Conservation (phyloP, 2,329 filamentous ascomycete genomes). For the Ophiostoma montium region DNA sequence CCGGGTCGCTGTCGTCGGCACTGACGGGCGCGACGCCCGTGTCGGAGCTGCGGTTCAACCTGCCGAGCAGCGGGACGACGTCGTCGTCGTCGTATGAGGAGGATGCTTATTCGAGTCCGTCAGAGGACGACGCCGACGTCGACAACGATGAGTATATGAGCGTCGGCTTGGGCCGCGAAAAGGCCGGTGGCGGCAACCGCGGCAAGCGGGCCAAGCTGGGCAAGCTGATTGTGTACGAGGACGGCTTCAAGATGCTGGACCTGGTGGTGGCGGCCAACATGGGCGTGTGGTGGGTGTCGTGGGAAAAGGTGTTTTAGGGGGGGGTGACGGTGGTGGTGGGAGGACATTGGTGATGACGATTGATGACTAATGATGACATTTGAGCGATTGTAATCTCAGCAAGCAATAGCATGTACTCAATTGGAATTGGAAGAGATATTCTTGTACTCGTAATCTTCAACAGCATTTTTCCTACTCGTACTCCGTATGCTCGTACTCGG, state of each 20-base stretch:
- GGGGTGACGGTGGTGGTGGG: background rate
- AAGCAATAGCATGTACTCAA: too few relatives aligned
- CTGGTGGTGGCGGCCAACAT: constrained; percentile 82
- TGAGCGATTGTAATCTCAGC: background rate
- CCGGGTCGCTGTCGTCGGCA: constrained; percentile 16
- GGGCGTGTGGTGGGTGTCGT: constrained; percentile 85
- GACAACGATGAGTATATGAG: constrained; percentile 19
- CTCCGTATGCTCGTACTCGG: too few relatives aligned
- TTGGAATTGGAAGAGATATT: too few relatives aligned
- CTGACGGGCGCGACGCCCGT: constrained; percentile 34
- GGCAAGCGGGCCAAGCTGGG: constrained; percentile 86
- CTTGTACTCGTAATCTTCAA: too few relatives aligned
- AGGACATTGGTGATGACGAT: too few relatives aligned
- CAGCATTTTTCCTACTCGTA: too few relatives aligned
- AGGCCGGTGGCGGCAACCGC: constrained; percentile 70
- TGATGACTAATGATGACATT: background rate
- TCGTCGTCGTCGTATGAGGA: too few relatives aligned
- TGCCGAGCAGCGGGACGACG: constrained; percentile 53
- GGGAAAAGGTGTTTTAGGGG: constrained; percentile 40
- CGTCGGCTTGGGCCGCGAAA: constrained; percentile 64
- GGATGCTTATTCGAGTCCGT: background rate
- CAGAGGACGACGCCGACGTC: constrained; percentile 12
- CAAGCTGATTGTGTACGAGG: constrained; percentile 78
- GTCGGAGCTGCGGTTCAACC: constrained; percentile 82
- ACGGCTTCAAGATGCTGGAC: constrained; percentile 92